These are phyloP conservation scores for Phytopythium litorale DNA, from an alignment of 352 stramenopile genomes.

Conservation along the genomic window DNA sequence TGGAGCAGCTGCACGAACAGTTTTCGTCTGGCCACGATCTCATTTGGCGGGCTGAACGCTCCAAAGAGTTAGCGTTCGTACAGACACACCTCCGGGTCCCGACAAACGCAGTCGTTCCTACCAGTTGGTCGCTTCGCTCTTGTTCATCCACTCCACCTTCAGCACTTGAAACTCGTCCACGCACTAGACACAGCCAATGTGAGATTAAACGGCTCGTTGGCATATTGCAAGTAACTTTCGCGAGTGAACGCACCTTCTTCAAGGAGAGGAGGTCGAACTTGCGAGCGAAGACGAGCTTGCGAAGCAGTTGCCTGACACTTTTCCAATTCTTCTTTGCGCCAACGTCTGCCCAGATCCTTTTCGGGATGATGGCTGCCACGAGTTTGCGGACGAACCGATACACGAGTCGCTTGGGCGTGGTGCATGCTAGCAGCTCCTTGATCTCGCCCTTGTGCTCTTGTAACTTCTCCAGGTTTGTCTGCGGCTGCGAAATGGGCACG, in stretches of 20 bases:
- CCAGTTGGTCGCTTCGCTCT: constrained; percentile 22
- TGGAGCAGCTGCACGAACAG: constrained; percentile 37
- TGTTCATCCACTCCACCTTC: constrained; percentile 36
- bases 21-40: constrained; percentile 36
- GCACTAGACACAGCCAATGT: constrained; percentile 16
- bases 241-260: constrained; percentile 30
- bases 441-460: constrained; percentile 56
- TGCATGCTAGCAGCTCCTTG: constrained; percentile 29
- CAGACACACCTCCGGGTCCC: background rate
- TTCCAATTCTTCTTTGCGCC: constrained; percentile 44
- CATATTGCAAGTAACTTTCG: background rate
- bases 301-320: constrained; percentile 41
- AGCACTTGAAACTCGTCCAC: constrained; percentile 34
- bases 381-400: constrained; percentile 50
- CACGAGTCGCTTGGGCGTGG: constrained; percentile 40
- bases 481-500: background rate
- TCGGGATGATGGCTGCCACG: constrained; percentile 47
- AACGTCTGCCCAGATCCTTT: constrained; percentile 42
- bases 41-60: constrained; percentile 44
- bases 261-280: constrained; percentile 60
- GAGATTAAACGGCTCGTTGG: background rate
- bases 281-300: constrained; percentile 39
- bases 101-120: constrained; percentile 5
- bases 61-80: background rate
- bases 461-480: constrained; percentile 23